Evolutionary conservation across 495 filamentous ascomycete species (phyloP).

Genomic region (Penicillium macrosclerotiorum): DNA sequence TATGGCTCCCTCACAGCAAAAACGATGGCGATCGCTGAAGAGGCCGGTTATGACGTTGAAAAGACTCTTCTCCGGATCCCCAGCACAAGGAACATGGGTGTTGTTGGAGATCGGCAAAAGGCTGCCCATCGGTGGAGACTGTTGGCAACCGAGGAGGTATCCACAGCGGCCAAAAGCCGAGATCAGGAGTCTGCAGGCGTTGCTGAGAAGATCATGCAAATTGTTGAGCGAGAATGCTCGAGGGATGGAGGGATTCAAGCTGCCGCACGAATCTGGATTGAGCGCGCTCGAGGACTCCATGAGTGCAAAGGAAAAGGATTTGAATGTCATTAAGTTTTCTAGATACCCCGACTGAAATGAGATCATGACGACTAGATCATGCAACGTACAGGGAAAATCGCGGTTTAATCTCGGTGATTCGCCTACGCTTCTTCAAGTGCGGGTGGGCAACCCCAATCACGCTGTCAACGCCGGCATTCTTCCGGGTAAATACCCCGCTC

Average conservation of each 20-base stretch:
- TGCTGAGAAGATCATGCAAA: slow-evolving; percentile 19
- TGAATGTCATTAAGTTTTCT: too few species aligned
- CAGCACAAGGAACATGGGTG: slow-evolving; percentile 79
- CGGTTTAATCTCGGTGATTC: slow-evolving; percentile 13
- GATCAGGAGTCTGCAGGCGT: not conserved
- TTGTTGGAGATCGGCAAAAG: slow-evolving; percentile 59
- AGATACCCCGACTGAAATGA: not conserved
- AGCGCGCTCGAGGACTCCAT: slow-evolving; percentile 40
- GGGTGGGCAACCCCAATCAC: not conserved
- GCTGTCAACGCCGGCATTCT: slow-evolving; percentile 3
- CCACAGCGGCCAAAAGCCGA: not conserved
- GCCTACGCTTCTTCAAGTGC: not conserved
- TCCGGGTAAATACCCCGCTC: slow-evolving; percentile 5
- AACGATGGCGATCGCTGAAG: slow-evolving; percentile 59
- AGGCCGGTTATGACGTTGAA: slow-evolving; percentile 74
- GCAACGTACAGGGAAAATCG: not conserved
- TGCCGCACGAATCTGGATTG: slow-evolving; percentile 44
- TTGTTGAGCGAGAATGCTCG: slow-evolving; percentile 42
- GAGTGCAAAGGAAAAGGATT: slow-evolving; percentile 11
- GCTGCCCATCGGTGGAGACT: slow-evolving; percentile 18
- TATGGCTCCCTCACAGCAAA: slow-evolving; percentile 77
- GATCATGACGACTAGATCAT: not conserved
- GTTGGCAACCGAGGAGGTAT: not conserved
- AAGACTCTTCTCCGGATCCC: slow-evolving; percentile 81
- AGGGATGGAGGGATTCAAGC: slow-evolving; percentile 34